Percentiles rank a stretch among this genome's conserved stretches.
These are phyloP conservation scores for Cutaneotrichosporon mucoides DNA, from an alignment of 1,284 basidiomycete species.

Conservation along the genomic window DNA sequence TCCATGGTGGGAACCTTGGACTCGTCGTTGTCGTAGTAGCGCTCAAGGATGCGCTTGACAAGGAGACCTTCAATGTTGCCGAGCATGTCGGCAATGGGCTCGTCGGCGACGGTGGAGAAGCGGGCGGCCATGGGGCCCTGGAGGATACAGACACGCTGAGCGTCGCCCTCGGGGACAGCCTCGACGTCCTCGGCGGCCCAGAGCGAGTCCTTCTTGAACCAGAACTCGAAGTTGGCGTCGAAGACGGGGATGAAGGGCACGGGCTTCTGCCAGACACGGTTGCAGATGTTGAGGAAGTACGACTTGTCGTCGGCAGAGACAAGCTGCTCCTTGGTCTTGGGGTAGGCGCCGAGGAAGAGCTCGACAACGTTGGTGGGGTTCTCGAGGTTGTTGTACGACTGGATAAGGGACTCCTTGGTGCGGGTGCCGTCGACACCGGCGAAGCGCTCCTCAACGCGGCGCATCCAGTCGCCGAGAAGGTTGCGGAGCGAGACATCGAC, in stretches of 20 bases:
- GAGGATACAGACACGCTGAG: constrained; percentile 94
- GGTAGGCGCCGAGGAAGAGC: constrained; percentile 79
- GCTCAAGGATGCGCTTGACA: constrained; percentile 73
- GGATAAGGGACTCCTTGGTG: constrained; percentile 78
- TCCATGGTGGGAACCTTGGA: constrained; percentile 75
- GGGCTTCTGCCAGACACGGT: constrained; percentile 95
- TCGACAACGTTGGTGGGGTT: constrained; percentile 73
- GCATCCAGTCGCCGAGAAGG: constrained; percentile 92
- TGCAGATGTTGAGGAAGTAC: constrained; percentile 91
- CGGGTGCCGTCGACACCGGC: constrained; percentile 79
- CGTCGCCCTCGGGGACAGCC: constrained; percentile 96
- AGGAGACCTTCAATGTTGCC: constrained; percentile 79
- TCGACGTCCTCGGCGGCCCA: constrained; percentile 99
- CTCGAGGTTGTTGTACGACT: constrained; percentile 80
- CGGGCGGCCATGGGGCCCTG: constrained; percentile 94
- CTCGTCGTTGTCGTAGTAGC: constrained; percentile 73
- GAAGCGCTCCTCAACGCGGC: constrained; percentile 94
- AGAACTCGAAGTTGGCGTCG: constrained; percentile 88
- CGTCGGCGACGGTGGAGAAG: constrained; percentile 81
- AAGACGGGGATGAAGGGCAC: constrained; percentile 98
- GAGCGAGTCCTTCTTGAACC: constrained; percentile 99
- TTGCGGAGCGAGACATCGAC: constrained; percentile 91
- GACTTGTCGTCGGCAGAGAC: constrained; percentile 93
- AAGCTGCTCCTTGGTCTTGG: constrained; percentile 75
- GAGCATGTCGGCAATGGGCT: constrained; percentile 87